These are phyloP conservation scores for Phytopythium kandeliae DNA, from an alignment of 352 stramenopile species.

Conservation along the genomic window DNA sequence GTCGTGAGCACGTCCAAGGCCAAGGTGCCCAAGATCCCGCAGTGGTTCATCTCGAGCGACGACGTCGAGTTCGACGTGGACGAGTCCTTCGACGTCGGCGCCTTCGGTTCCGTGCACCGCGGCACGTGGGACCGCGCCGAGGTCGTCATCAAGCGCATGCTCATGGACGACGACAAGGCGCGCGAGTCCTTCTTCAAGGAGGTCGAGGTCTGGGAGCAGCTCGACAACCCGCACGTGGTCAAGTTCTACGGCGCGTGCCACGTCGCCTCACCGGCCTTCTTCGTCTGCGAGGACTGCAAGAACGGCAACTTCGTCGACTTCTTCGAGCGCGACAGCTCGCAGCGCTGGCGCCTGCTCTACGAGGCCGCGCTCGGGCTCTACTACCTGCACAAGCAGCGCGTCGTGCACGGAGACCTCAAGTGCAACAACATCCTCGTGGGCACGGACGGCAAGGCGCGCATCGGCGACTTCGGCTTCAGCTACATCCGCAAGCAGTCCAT, in stretches of 20 bases:
- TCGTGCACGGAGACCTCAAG: conserved; percentile 87
- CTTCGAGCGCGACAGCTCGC: conserved; percentile 16
- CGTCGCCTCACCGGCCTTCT: conserved; percentile 21
- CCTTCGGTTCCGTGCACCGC: conserved; percentile 22
- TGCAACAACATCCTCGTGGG: conserved; percentile 84
- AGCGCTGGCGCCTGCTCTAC: conserved; percentile 14
- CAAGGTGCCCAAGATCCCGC: conserved; percentile 1
- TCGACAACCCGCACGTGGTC: conserved; percentile 33
- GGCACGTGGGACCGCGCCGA: conserved; percentile 22
- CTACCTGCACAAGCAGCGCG: conserved; percentile 50
- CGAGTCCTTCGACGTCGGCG: conserved; percentile 10
- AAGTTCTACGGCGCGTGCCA: conserved; percentile 35
- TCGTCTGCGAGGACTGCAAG: conserved; percentile 35
- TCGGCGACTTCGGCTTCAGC: conserved; percentile 40
- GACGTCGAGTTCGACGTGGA: conserved; percentile 11
- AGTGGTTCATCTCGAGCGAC: conserved; percentile 19
- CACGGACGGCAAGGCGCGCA: conserved; percentile 24
- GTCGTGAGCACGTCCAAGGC: conserved; percentile 9
- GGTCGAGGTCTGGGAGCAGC: conserved; percentile 22
- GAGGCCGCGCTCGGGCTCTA: conserved; percentile 33
- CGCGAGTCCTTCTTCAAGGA: conserved; percentile 25
- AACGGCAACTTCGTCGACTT: conserved; percentile 35
- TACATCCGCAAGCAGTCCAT: conserved; percentile 28
- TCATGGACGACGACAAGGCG: conserved; percentile 13
- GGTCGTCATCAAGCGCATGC: conserved; percentile 32